These are phyloP conservation scores for Nakataea oryzae DNA, from an alignment of 2,329 filamentous ascomycete species.

Conservation along the genomic window DNA sequence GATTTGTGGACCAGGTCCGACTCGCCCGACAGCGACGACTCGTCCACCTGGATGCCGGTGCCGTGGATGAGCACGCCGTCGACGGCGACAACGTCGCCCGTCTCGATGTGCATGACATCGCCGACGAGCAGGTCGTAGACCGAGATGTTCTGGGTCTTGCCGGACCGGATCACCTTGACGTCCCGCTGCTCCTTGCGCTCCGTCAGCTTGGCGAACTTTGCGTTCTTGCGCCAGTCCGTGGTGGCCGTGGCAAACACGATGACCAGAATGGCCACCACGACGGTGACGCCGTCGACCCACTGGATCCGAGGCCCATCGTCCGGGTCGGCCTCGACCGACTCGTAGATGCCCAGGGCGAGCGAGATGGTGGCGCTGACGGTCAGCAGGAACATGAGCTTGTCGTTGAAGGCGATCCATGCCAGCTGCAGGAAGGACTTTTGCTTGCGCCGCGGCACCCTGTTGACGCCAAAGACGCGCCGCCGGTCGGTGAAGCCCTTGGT, in stretches of 20 bases:
- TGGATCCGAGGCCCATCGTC: not conserved
- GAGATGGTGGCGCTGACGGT: slow-evolving; percentile 3
- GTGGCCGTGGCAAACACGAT: slow-evolving; percentile 46
- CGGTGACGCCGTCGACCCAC: slow-evolving; percentile 5
- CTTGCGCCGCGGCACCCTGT: slow-evolving; percentile 5
- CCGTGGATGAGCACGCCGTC: slow-evolving; percentile 56
- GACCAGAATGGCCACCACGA: slow-evolving; percentile 3
- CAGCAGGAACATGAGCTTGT: slow-evolving; percentile 6
- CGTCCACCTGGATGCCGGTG: slow-evolving; percentile 56
- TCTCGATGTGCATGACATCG: slow-evolving; percentile 55
- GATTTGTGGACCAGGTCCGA: slow-evolving; percentile 60
- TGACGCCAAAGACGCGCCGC: slow-evolving; percentile 4
- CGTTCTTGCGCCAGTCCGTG: slow-evolving; percentile 55
- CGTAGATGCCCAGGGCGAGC: slow-evolving; percentile 4
- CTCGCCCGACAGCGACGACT: slow-evolving; percentile 60
- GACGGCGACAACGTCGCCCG: slow-evolving; percentile 55
- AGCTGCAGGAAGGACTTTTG: slow-evolving; percentile 2
- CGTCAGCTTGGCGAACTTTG: slow-evolving; percentile 48
- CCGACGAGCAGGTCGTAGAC: slow-evolving; percentile 55
- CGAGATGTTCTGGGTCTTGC: slow-evolving; percentile 48
- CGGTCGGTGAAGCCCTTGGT: slow-evolving; percentile 1
- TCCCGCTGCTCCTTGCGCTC: slow-evolving; percentile 47
- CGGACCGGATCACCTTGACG: slow-evolving; percentile 53
- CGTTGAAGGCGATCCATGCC: slow-evolving; percentile 5
- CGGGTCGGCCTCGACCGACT: not conserved